phyloP scores from a whole-genome alignment of 2,329 filamentous ascomycete species.

The Juglanconis juglandina region DNA sequence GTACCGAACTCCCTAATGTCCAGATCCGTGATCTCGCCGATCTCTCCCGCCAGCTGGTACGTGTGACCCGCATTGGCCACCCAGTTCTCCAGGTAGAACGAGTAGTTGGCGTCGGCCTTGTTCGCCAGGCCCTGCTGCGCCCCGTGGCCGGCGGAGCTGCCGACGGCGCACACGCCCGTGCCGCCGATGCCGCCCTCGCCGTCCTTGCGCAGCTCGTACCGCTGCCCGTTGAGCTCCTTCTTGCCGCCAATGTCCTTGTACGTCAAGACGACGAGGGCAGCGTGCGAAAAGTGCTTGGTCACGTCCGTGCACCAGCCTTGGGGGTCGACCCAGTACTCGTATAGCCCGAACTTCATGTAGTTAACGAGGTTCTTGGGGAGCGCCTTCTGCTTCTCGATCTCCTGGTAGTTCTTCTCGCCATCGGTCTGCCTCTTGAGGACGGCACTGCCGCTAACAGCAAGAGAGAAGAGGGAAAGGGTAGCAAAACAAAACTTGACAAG shows the following conservation, averaged over 20 bases:
- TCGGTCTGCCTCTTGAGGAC: background rate
- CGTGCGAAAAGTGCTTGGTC: background rate
- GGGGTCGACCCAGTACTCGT: background rate
- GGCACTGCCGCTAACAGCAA: background rate
- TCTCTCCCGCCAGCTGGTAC: background rate
- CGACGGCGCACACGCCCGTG: background rate
- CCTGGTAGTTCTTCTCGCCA: background rate
- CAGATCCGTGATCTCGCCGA: background rate
- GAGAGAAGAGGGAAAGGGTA: background rate
- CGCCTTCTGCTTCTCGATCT: background rate
- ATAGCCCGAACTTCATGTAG: background rate
- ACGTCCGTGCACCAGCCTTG: background rate
- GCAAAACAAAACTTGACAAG: background rate
- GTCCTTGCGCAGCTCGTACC: background rate
- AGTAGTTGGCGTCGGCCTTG: background rate
- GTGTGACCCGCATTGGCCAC: background rate
- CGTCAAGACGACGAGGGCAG: background rate
- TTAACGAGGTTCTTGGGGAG: background rate
- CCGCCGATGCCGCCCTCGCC: background rate
- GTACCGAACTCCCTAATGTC: background rate
- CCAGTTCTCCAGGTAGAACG: background rate
- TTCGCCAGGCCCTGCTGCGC: background rate
- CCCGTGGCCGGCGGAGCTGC: background rate
- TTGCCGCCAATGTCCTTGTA: background rate
- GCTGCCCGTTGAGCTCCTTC: background rate